Evolutionary conservation across 352 stramenopile genomes (phyloP).

Genomic region (Elongisporangium undulatum): DNA sequence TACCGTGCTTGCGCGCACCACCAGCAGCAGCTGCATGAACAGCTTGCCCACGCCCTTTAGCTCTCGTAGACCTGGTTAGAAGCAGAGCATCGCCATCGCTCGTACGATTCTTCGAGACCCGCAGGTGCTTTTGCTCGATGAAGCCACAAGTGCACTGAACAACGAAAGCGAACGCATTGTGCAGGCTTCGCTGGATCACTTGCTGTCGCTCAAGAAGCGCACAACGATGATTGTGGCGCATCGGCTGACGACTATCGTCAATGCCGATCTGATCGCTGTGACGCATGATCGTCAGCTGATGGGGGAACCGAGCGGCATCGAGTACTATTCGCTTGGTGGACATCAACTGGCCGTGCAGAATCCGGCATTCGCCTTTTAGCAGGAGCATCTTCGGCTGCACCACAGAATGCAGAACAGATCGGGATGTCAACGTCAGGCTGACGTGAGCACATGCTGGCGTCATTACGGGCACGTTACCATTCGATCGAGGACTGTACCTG

Average conservation of each 20-base stretch:
- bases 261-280: constrained; percentile 35
- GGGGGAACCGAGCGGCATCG: constrained; percentile 29
- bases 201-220: constrained; percentile 24
- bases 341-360: constrained; percentile 3
- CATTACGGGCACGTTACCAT: too few species aligned
- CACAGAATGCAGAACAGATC: too few species aligned
- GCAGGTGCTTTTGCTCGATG: constrained; percentile 53
- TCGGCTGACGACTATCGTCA: constrained; percentile 24
- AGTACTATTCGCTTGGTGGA: constrained; percentile 29
- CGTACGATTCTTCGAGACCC: constrained; percentile 83
- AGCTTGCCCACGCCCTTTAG: too few species aligned
- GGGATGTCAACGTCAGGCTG: too few species aligned
- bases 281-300: constrained; percentile 38
- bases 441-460: too few species aligned
- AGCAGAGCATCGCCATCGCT: constrained; percentile 89
- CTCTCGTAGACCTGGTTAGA: too few species aligned
- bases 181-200: constrained; percentile 17
- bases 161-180: constrained; percentile 69
- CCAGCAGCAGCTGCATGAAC: too few species aligned
- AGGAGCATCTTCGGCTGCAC: too few species aligned
- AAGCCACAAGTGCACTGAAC: constrained; percentile 36
- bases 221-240: constrained; percentile 63
- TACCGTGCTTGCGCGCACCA: too few species aligned
- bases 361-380: too few species aligned
- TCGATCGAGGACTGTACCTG: too few species aligned